Percentiles rank a stretch among this genome's conserved stretches.
Evolutionary conservation across 495 filamentous ascomycete genomes (phyloP).

Genomic region (Hypomontagnella monticulosa): DNA sequence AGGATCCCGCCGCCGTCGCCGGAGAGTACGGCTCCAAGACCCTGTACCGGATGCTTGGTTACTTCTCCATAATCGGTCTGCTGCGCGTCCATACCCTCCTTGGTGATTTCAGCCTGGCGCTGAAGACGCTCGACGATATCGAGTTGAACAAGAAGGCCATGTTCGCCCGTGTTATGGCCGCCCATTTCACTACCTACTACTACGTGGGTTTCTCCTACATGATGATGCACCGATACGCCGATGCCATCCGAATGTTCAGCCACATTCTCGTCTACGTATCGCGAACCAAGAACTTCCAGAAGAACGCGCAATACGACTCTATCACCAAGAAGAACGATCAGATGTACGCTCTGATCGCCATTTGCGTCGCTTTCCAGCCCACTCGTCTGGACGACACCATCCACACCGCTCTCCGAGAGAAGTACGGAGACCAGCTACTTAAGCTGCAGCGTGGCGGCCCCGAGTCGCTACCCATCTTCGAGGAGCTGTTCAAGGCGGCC

Average conservation of each 20-base stretch:
- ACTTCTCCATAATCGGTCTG: conserved; percentile 98
- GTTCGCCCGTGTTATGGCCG: conserved; percentile 99
- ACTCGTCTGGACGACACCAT: conserved; percentile 98
- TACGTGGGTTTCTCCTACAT: conserved; percentile 99
- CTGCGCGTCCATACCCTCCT: conserved; percentile 95
- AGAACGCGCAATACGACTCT: conserved; percentile 95
- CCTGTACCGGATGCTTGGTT: conserved; percentile 96
- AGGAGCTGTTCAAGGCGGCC: conserved; percentile 92
- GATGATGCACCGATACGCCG: conserved; percentile 99
- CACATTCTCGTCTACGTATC: conserved; percentile 99
- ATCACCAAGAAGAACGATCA: conserved; percentile 99
- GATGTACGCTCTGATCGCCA: conserved; percentile 98
- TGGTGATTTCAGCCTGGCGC: conserved; percentile 95
- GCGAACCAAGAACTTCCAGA: conserved; percentile 99
- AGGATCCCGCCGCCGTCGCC: conserved; percentile 84
- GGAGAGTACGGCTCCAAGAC: conserved; percentile 94
- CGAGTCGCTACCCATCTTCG: conserved; percentile 92
- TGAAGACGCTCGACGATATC: conserved; percentile 99
- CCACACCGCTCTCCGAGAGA: conserved; percentile 96
- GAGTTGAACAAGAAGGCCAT: conserved; percentile 99
- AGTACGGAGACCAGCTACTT: conserved; percentile 96
- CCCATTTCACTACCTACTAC: conserved; percentile 99
- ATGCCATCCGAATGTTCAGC: conserved; percentile 99
- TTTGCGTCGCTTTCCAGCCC: conserved; percentile 97
- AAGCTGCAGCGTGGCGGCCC: conserved; percentile 95